Conservation (phyloP, 305 asterid species). For the Solanum hybrid region DNA sequence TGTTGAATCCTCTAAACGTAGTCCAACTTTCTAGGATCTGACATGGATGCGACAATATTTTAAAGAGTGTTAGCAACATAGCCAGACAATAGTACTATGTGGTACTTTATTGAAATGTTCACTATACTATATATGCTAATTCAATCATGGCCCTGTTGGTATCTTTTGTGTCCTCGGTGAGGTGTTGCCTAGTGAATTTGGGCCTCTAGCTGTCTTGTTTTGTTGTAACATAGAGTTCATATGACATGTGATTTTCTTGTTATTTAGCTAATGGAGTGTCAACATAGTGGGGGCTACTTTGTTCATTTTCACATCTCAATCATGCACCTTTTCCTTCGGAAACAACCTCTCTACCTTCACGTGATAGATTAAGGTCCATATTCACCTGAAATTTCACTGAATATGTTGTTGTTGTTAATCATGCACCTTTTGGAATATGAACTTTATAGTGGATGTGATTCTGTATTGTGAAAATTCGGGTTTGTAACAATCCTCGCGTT, state of each 20-base stretch:
- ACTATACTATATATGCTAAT: background rate
- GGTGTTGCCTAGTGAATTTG: background rate
- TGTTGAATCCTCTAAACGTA: background rate
- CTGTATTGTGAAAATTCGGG: background rate
- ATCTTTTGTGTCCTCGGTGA: background rate
- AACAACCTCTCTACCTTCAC: background rate
- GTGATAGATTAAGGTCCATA: background rate
- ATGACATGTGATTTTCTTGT: background rate
- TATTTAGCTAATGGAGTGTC: background rate
- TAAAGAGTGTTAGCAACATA: background rate
- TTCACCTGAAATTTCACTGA: background rate
- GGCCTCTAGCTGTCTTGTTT: background rate
- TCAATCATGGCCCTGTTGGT: background rate
- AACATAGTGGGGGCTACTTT: slow-evolving; percentile 4
- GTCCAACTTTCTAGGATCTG: fast-evolving
- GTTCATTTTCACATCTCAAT: background rate
- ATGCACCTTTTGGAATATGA: background rate
- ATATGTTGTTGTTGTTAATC: no score
- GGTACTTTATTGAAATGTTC: background rate
- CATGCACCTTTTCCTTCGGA: background rate
- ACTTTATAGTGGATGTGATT: background rate
- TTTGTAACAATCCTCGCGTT: background rate
- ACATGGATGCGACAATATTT: background rate
- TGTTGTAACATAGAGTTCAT: background rate
- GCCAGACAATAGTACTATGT: background rate